Evolutionary conservation across 768 basidiomycete species (phyloP), one percentile per base, ranked within the genome.

Genomic region (Rhodocollybia butyracea): DNA sequence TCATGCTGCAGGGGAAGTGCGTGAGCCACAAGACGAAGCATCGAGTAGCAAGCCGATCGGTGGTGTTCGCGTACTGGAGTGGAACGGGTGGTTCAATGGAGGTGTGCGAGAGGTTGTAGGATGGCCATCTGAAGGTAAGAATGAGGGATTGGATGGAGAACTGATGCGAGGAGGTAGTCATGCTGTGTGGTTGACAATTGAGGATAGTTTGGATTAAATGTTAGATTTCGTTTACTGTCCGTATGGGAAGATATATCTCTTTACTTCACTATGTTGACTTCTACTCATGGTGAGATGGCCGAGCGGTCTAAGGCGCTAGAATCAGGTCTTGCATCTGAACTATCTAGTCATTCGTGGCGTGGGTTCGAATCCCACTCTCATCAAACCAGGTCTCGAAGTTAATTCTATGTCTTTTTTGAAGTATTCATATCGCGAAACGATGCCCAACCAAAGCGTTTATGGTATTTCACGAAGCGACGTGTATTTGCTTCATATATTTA

Each of bases 261-360:
- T 21, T 51, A 21, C n/a, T n/a, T n/a, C n/a, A n/a, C n/a, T n/a
- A n/a, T n/a, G n/a, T n/a, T n/a, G n/a, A n/a, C n/a, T n/a, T n/a
- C n/a, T n/a, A n/a, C n/a, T n/a, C n/a, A n/a, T n/a, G n/a, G n/a
- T 42, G 21, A 64, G 71, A 77, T 79, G 79, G 78, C 77, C 78
- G 79, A 80, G 78, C 75, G n/a, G 78, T 75, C 77, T 72, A 79
- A 80, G 79, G 79, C 76, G 77, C 78, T 74, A 76, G 79, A 80
- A 72, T 76, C 73, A 76, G 76, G 76, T n/a, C n/a, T n/a, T n/a
- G n/a, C n/a, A n/a, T n/a, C n/a, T n/a, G n/a, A n/a, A n/a, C n/a
- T 41, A 50, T 58, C 59, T 60, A 55, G 59, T 60, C 59, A 52
- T 58, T 58, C 57, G 54, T 36, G 63, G 61, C 63, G 62, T 62